Evolutionary conservation across 2,329 filamentous ascomycete genomes (phyloP).

Genomic region (Phialophora expanda): DNA sequence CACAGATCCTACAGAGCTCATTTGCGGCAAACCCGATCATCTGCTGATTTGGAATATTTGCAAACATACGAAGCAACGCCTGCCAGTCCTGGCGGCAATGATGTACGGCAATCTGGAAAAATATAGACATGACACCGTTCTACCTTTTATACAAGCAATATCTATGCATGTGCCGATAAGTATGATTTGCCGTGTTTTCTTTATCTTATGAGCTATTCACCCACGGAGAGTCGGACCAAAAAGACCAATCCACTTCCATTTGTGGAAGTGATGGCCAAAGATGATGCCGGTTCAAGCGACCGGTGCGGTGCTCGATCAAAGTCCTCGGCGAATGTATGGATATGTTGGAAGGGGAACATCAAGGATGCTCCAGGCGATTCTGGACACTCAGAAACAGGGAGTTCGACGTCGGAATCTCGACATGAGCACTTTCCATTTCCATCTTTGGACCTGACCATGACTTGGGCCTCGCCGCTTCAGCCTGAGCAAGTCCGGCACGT

Average conservation of each 20-base stretch:
- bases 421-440: no score
- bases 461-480: no score
- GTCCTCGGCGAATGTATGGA: no score
- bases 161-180: not conserved
- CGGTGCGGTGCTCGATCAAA: no score
- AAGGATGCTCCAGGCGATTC: no score
- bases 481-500: no score
- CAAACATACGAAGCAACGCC: not conserved
- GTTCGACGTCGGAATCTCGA: no score
- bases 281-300: no score
- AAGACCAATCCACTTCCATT: not conserved
- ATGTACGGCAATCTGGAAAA: not conserved
- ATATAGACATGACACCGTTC: not conserved
- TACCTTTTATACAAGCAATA: not conserved
- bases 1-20: constrained; percentile 11
- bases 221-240: not conserved
- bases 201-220: not conserved
- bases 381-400: no score
- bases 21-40: constrained; percentile 31
- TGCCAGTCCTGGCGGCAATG: not conserved
- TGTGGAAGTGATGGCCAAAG: not conserved
- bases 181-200: not conserved
- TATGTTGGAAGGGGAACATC: no score
- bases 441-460: no score
- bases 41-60: constrained; percentile 21